Conservation (phyloP, 768 basidiomycete genomes). For the Podaxis sp. region DNA sequence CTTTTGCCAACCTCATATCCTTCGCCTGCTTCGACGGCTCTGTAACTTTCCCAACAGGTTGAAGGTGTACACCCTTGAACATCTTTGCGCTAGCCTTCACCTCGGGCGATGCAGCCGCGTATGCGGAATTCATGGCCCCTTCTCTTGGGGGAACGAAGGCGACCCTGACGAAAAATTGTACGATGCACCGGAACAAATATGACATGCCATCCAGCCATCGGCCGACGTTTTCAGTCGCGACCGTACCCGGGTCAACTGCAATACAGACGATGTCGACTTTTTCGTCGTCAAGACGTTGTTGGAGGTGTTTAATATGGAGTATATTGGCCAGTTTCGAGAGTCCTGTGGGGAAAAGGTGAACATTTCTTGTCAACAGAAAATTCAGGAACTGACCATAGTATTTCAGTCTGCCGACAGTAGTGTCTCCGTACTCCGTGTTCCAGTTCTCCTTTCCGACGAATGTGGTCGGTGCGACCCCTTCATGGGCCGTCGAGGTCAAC, state of each 20-base stretch:
- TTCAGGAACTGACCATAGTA: slow-evolving; percentile 26
- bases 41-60: slow-evolving; percentile 27
- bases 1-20: slow-evolving; percentile 28
- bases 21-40: slow-evolving; percentile 23
- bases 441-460: slow-evolving; percentile 31
- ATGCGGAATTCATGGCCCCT: slow-evolving; percentile 32
- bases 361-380: neutral
- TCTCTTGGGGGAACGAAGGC: slow-evolving; percentile 18
- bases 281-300: slow-evolving; percentile 36
- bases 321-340: slow-evolving; percentile 42
- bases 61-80: slow-evolving; percentile 34
- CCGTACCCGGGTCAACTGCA: slow-evolving; percentile 37
- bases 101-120: slow-evolving; percentile 33
- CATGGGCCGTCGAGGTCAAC: slow-evolving; percentile 29
- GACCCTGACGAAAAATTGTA: slow-evolving; percentile 8
- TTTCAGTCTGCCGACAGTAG: slow-evolving; percentile 15
- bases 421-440: slow-evolving; percentile 28
- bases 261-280: slow-evolving; percentile 32
- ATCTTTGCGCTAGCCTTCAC: slow-evolving; percentile 25
- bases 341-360: neutral
- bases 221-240: slow-evolving; percentile 24
- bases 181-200: slow-evolving; percentile 9
- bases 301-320: slow-evolving; percentile 46
- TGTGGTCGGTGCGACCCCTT: slow-evolving; percentile 14
- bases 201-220: slow-evolving; percentile 10